Conservation (phyloP, 1,284 basidiomycete species). For the Ceratobasidium sp. region DNA sequence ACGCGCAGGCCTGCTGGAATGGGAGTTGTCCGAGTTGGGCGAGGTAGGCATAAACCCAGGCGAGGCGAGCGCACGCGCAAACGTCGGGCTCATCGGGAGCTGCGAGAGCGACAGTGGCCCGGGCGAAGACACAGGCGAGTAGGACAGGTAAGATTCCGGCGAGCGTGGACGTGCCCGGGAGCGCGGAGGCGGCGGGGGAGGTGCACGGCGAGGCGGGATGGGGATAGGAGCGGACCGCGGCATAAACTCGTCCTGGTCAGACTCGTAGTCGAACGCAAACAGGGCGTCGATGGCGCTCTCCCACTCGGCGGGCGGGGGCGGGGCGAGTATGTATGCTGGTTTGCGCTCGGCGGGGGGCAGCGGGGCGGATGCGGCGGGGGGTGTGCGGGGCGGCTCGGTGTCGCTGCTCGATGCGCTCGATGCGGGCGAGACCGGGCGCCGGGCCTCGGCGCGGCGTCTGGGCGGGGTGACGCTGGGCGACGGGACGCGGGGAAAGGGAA, state of each 20-base stretch:
- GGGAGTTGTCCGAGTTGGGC: not conserved
- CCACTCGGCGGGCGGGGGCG: slow-evolving; percentile 28
- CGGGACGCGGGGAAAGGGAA: not conserved
- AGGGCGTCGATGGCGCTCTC: slow-evolving; percentile 35
- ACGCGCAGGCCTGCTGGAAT: slow-evolving; percentile 7
- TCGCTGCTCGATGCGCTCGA: slow-evolving; percentile 42
- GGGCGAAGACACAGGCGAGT: not conserved
- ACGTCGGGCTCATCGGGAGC: slow-evolving; percentile 27
- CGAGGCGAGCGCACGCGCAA: slow-evolving; percentile 14
- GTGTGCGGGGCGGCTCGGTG: slow-evolving; percentile 26
- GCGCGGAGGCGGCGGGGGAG: not conserved
- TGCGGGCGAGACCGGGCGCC: slow-evolving; percentile 27
- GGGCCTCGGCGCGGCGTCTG: not conserved
- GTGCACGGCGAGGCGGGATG: slow-evolving; percentile 13
- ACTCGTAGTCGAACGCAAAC: slow-evolving; percentile 5
- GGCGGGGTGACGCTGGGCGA: not conserved
- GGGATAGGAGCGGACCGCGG: not conserved
- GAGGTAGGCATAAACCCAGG: slow-evolving; percentile 37
- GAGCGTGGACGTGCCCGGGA: not conserved
- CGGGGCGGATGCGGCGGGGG: not conserved
- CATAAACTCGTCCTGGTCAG: slow-evolving; percentile 6
- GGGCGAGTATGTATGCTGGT: not conserved
- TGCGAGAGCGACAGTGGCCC: not conserved
- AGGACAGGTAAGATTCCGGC: not conserved
- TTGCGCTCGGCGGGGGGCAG: not conserved